Conservation (phyloP, 2,329 filamentous ascomycete species). For the Aspergillus tanneri region DNA sequence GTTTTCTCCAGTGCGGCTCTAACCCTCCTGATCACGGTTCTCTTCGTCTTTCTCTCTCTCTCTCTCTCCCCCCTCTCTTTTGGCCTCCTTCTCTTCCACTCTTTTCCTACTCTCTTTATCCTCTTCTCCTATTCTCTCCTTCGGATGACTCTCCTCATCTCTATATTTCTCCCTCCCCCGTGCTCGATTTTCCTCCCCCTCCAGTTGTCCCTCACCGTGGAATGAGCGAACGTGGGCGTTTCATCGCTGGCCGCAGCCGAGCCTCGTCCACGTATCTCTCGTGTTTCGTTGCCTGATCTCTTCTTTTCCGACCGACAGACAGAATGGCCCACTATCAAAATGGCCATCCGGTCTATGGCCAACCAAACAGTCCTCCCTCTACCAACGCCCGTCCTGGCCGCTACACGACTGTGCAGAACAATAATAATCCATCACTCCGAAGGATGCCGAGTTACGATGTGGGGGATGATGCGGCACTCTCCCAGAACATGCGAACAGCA, state of each 20-base stretch:
- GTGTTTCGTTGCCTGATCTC: neutral
- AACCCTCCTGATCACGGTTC: neutral
- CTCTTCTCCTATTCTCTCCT: neutral
- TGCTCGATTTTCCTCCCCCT: slow-evolving; percentile 1
- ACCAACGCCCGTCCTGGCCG: slow-evolving; percentile 31
- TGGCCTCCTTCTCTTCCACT: neutral
- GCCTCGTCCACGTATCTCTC: neutral
- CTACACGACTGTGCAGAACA: slow-evolving; percentile 45
- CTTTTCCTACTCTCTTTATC: neutral
- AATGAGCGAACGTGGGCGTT: neutral
- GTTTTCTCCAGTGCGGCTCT: neutral
- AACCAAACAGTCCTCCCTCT: slow-evolving; percentile 30
- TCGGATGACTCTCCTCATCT: neutral
- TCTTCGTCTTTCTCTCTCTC: neutral
- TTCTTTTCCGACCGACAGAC: neutral
- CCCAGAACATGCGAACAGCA: slow-evolving; percentile 34
- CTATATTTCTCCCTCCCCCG: neutral
- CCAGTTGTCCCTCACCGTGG: neutral
- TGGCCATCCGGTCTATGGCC: slow-evolving; percentile 48
- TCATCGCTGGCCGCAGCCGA: neutral
- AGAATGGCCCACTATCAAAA: slow-evolving; percentile 59
- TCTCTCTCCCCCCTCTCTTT: neutral
- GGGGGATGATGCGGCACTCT: slow-evolving; percentile 67
- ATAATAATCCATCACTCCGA: slow-evolving; percentile 43
- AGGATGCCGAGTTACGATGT: slow-evolving; percentile 72